phyloP scores from a whole-genome alignment of 73 alveolate species.

The Paramecium octaurelia region DNA sequence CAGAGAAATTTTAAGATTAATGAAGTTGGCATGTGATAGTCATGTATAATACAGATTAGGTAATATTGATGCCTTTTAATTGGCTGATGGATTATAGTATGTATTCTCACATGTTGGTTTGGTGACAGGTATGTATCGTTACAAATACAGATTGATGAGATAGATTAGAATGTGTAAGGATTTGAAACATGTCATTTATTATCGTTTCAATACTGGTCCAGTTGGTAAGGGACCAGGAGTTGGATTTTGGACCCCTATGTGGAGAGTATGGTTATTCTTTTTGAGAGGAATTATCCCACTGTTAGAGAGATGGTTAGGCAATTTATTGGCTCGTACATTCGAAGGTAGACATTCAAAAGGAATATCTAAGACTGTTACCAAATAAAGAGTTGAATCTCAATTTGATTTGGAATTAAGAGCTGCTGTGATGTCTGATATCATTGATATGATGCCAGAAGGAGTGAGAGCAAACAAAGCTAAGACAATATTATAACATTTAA shows the following conservation, averaged over 20 bases:
- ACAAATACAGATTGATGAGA: constrained; percentile 99
- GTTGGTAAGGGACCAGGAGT: constrained; percentile 99
- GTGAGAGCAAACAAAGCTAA: constrained; percentile 98
- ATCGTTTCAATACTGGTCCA: constrained; percentile 99
- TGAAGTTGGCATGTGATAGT: constrained; percentile 97
- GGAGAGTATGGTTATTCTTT: constrained; percentile 99
- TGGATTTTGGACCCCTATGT: constrained; percentile 99
- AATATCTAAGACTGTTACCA: constrained; percentile 99
- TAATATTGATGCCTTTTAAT: constrained; percentile 98
- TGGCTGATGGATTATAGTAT: constrained; percentile 99
- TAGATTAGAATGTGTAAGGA: constrained; percentile 99
- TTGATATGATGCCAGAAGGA: constrained; percentile 99
- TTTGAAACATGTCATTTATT: constrained; percentile 98
- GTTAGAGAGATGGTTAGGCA: constrained; percentile 99
- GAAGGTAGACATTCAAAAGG: constrained; percentile 99
- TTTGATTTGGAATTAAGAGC: constrained; percentile 99
- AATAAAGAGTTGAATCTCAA: constrained; percentile 99
- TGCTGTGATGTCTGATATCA: constrained; percentile 99
- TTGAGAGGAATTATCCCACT: constrained; percentile 99
- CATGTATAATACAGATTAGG: constrained; percentile 99
- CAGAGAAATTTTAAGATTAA: constrained; percentile 98
- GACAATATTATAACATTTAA: constrained; percentile 98
- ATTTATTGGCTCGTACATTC: constrained; percentile 97
- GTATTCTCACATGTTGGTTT: constrained; percentile 99
- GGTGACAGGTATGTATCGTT: constrained; percentile 99